Base-by-base conservation (phyloP, 1,284 basidiomycete species). In the Trichosporon sp. region DNA sequence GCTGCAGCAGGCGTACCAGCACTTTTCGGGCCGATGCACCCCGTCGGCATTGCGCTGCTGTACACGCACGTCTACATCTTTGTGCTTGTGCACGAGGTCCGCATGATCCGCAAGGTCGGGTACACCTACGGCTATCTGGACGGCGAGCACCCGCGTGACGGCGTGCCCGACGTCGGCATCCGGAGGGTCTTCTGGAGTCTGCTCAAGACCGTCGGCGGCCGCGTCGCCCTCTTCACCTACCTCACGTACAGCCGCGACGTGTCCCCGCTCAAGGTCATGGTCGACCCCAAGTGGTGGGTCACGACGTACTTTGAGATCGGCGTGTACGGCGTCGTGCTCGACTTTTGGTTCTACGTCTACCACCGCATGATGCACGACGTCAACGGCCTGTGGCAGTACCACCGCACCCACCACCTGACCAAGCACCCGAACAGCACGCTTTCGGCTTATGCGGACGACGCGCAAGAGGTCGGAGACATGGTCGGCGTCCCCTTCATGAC, bases 361-460 rank as follows among this genome's bases (percentile, higher is more conserved):
- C 67, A 68, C 54, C 67, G 67, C 54, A 14, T 21, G 54, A 68
- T 68, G 67, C 67, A 68, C 67, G 67, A 68, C 67, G 21, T 68
- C 67, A 43, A 68, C 37, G 37, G 37, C 37, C 67, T 68, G 37
- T 68, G 67, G 67, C n/a, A 59, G 54, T 68, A 26, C 67, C 67
- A 68, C 67, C 67, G 67, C 38, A 68, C 67, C 5, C 67, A 68
- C 54, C 67, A 68, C 54, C 67, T 68, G 37, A 68, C 67, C 51
- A 68, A 68, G 54, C 67, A 68, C 67, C 67, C 67, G 37, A 68
- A 68, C n/a, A n/a, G n/a, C n/a, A n/a, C n/a, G n/a, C n/a, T n/a
- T n/a, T n/a, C n/a, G n/a, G n/a, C n/a, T n/a, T n/a, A n/a, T n/a
- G n/a, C n/a, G n/a, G 56, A 43, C 38, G 67, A 68, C 67, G 37